Evolutionary conservation across 352 stramenopile species (phyloP), one percentile per base, ranked within the genome.

Genomic region (Thraustotheca clavata): DNA sequence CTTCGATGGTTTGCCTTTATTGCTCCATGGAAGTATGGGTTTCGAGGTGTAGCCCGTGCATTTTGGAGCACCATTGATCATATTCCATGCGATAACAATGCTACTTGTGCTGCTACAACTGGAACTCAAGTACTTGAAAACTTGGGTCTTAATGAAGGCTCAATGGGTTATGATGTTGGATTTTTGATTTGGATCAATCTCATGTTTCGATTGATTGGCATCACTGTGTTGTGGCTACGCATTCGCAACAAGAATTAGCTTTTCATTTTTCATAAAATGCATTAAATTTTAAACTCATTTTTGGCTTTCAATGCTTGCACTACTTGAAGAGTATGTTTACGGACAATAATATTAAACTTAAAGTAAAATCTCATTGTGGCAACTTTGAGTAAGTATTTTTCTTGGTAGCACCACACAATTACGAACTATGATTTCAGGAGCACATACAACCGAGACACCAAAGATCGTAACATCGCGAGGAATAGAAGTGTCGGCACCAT

Each of bases 391-490:
- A 24, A 95, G 80, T 16, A 82, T 89, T 71, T 95, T 95, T 75
- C 92, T 83, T 24, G 84, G 84, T 18, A 95, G 71, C 29, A 95
- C 86, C 63, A 95, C 87, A 49, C 86, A 95, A 70, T 95, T 95
- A 59, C 86, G 86, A 60, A 95, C 91, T 71, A 94, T 91, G 27
- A 95, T 68, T 69, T 95, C 86, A 0, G 86, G 85, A 60, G 87
- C 91, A 2, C 83, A 83, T 33, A 93, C 75, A n/a, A 95, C 86
- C 20, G 86, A 91, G 33, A 91, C 82, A 43, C 84, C 86, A 62
- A 94, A 92, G 67, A 95, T 94, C 24, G 86, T 94, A 20, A 95
- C 82, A 57, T 94, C 86, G n/a, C 86, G 85, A 31, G 91, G 83
- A n/a, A 93, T 73, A 34, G 73, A 69, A 12, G 75, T 86, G 69